Evolutionary conservation across 352 stramenopile species (phyloP).

Genomic region (Globisporangium perplexum): DNA sequence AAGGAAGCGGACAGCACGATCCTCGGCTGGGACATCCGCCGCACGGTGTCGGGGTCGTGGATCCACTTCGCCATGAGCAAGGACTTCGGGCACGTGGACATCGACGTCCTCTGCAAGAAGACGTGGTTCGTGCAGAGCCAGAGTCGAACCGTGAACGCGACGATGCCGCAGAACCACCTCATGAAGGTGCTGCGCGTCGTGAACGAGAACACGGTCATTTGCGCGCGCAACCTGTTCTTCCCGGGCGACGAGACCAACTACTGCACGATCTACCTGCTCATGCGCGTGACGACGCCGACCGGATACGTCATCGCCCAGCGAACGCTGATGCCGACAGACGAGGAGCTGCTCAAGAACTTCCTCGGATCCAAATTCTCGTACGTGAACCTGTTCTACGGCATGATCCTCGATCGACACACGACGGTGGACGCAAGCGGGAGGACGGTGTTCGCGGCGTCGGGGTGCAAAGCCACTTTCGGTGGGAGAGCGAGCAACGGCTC

Average conservation of each 20-base stretch:
- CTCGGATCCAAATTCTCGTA: slow-evolving; percentile 16
- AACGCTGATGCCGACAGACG: slow-evolving; percentile 14
- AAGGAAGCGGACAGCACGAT: slow-evolving; percentile 11
- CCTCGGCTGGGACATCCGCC: slow-evolving; percentile 15
- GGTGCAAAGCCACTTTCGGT: slow-evolving; percentile 19
- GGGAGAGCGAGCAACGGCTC: slow-evolving; percentile 20
- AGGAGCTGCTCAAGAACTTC: background rate
- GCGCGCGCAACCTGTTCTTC: slow-evolving; percentile 21
- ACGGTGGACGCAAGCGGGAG: background rate
- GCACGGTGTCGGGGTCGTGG: slow-evolving; percentile 12
- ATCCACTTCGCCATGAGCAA: slow-evolving; percentile 19
- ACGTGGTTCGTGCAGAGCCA: slow-evolving; percentile 18
- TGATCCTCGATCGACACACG: slow-evolving; percentile 12
- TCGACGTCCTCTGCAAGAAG: slow-evolving; percentile 6
- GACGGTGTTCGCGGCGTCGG: background rate
- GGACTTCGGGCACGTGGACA: slow-evolving; percentile 10
- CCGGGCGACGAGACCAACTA: slow-evolving; percentile 15
- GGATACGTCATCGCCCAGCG: slow-evolving; percentile 20
- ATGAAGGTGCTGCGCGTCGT: slow-evolving; percentile 17
- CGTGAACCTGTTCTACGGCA: slow-evolving; percentile 18
- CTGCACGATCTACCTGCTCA: slow-evolving; percentile 20
- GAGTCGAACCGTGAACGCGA: slow-evolving; percentile 13
- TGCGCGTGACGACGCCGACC: slow-evolving; percentile 13
- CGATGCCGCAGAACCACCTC: slow-evolving; percentile 18
- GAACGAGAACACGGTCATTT: slow-evolving; percentile 17